These are phyloP conservation scores for Aphanomyces invadans DNA, from an alignment of 352 stramenopile species.

Conservation along the genomic window DNA sequence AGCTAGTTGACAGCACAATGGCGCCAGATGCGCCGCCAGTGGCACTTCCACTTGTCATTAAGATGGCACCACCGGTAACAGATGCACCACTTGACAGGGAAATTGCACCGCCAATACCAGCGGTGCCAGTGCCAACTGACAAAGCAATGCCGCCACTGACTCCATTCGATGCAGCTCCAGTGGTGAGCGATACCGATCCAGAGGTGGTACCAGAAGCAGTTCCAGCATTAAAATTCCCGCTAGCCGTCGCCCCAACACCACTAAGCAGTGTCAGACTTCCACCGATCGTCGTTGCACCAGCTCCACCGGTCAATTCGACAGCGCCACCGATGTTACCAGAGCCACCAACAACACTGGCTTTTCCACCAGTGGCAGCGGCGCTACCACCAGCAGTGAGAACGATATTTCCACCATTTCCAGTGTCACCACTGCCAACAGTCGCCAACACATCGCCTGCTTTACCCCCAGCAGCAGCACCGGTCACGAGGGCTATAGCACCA, in stretches of 20 bases:
- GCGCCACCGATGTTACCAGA: constrained; percentile 38
- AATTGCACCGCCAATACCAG: constrained; percentile 55
- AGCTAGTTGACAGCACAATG: constrained; percentile 43
- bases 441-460: constrained; percentile 38
- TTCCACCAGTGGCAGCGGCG: constrained; percentile 31
- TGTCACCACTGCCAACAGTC: constrained; percentile 32
- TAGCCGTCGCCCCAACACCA: constrained; percentile 67
- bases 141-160: constrained; percentile 53
- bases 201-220: constrained; percentile 36
- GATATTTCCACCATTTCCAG: constrained; percentile 39
- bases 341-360: not conserved
- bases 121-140: constrained; percentile 51
- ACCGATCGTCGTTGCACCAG: constrained; percentile 32
- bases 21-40: constrained; percentile 45
- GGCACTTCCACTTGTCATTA: constrained; percentile 51
- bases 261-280: constrained; percentile 43
- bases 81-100: constrained; percentile 53
- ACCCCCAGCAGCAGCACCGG: constrained; percentile 34
- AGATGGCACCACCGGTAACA: constrained; percentile 46
- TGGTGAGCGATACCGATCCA: constrained; percentile 40
- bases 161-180: constrained; percentile 37
- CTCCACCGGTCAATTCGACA: constrained; percentile 59
- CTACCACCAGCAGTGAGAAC: constrained; percentile 62
- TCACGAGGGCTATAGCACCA: constrained; percentile 32
- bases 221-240: constrained; percentile 51